Conservation (phyloP, 2,329 filamentous ascomycete genomes). For the Paracoccidioides brasiliensis region DNA sequence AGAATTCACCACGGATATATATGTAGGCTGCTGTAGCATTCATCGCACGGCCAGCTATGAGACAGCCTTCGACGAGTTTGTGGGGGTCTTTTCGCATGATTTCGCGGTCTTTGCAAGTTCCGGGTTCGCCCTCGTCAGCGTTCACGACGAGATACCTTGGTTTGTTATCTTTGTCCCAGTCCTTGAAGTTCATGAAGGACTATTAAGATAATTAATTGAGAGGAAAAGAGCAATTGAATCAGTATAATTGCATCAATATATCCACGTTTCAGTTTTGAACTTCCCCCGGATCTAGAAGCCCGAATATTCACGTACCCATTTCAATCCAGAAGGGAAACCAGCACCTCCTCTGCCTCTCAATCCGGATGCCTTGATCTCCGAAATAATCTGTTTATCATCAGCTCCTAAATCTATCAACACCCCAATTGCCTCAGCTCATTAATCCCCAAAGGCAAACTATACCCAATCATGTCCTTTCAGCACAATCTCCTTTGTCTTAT, state of each 20-base stretch:
- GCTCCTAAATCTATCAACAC: neutral
- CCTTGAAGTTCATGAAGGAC: constrained; percentile 99
- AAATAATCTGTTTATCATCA: constrained; percentile 56
- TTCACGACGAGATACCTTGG: constrained; percentile 96
- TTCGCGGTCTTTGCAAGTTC: constrained; percentile 98
- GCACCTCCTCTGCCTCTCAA: constrained; percentile 91
- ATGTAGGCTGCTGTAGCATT: constrained; percentile 98
- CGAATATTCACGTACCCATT: constrained; percentile 62
- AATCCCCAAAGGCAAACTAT: constrained; percentile 13
- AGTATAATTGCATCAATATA: neutral
- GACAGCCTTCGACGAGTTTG: constrained; percentile 94
- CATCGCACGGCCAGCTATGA: constrained; percentile 94
- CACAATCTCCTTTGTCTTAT: constrained; percentile 98
- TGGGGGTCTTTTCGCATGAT: constrained; percentile 99
- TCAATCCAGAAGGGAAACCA: constrained; percentile 93
- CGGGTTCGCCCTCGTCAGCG: constrained; percentile 95
- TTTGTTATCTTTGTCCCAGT: constrained; percentile 95
- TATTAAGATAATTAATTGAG: constrained; percentile 24
- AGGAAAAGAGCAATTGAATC: constrained; percentile 1
- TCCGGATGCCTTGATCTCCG: constrained; percentile 92
- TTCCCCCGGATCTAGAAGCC: neutral
- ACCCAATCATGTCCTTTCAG: constrained; percentile 94
- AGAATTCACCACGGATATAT: constrained; percentile 98
- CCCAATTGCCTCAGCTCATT: neutral
- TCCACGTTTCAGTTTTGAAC: neutral